Conservation (phyloP, 169 alveolate species). For the Haemoproteus tartakovskyi region DNA sequence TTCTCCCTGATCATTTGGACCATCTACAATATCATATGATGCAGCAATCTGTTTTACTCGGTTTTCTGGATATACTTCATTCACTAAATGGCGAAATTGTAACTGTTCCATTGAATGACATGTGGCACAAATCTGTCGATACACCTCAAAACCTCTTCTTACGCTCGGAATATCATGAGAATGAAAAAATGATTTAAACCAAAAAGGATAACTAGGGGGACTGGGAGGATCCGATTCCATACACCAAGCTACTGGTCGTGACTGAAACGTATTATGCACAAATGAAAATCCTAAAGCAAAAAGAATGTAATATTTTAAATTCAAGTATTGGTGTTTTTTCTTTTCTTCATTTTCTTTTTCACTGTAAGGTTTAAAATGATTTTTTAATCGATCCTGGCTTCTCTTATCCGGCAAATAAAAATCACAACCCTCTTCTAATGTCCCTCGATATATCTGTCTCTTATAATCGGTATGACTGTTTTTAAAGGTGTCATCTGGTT, state of each 20-base stretch:
- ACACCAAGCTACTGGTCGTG: constrained; percentile 88
- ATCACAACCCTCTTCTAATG: constrained; percentile 84
- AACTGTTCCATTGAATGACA: constrained; percentile 85
- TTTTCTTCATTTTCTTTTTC: constrained; percentile 82
- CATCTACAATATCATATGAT: constrained; percentile 84
- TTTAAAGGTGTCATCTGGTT: constrained; percentile 75
- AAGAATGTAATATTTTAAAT: constrained; percentile 77
- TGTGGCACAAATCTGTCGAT: constrained; percentile 87
- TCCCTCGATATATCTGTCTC: constrained; percentile 84
- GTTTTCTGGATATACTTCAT: constrained; percentile 85
- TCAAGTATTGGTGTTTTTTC: constrained; percentile 75
- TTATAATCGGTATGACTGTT: constrained; percentile 82
- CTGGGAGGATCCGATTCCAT: constrained; percentile 83
- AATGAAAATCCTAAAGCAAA: constrained; percentile 84
- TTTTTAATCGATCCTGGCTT: constrained; percentile 79
- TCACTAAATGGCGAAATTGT: constrained; percentile 83
- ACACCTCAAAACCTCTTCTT: constrained; percentile 85
- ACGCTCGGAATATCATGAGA: constrained; percentile 86
- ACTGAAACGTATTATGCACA: constrained; percentile 80
- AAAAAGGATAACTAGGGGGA: constrained; percentile 85
- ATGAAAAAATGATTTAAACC: constrained; percentile 85
- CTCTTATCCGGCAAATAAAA: constrained; percentile 77
- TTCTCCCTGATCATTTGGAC: constrained; percentile 86
- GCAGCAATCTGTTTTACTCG: constrained; percentile 87
- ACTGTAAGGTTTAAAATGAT: constrained; percentile 82